Evolutionary conservation across 129 eudicot genomes (phyloP).

Genomic region (Glebionis coronaria): DNA sequence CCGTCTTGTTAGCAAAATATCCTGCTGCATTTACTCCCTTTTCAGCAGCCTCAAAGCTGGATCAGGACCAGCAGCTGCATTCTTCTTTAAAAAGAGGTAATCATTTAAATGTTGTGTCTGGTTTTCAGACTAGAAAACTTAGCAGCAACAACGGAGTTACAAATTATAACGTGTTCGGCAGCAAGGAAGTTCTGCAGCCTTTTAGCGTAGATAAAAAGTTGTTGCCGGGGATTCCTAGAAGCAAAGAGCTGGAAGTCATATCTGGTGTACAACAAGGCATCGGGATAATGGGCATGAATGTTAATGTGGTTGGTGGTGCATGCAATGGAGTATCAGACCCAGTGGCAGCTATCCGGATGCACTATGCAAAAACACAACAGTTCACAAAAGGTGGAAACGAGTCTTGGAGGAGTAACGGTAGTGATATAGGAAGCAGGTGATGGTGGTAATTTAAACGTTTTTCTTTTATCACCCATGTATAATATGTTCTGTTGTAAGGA

Average conservation of each 20-base stretch:
- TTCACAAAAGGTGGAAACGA: constrained; percentile 45
- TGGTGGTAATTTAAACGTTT: constrained; percentile 5
- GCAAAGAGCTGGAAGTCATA: constrained; percentile 35
- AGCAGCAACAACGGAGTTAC: constrained; percentile 35
- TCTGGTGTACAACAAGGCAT: constrained; percentile 19
- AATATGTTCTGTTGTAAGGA: constrained; percentile 20
- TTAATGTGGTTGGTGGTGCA: constrained; percentile 21
- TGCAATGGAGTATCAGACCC: constrained; percentile 69
- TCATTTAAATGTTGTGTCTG: constrained; percentile 29
- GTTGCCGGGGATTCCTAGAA: constrained; percentile 48
- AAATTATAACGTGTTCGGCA: constrained; percentile 33
- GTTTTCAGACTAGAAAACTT: constrained; percentile 43
- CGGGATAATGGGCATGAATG: neutral
- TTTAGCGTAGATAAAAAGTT: constrained; percentile 43
- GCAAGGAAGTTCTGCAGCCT: constrained; percentile 29
- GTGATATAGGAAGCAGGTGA: constrained; percentile 68
- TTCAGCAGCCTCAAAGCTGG: constrained; percentile 34
- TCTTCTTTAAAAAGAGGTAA: constrained; percentile 21
- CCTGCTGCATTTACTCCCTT: constrained; percentile 65
- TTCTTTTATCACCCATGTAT: constrained; percentile 3
- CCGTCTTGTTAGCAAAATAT: constrained; percentile 62
- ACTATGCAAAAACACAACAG: constrained; percentile 58
- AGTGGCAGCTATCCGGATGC: constrained; percentile 84
- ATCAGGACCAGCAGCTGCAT: constrained; percentile 34
- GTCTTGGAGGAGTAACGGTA: constrained; percentile 45